phyloP scores from a whole-genome alignment of 805 yeast genomes.

The Saturnispora zaruensis region DNA sequence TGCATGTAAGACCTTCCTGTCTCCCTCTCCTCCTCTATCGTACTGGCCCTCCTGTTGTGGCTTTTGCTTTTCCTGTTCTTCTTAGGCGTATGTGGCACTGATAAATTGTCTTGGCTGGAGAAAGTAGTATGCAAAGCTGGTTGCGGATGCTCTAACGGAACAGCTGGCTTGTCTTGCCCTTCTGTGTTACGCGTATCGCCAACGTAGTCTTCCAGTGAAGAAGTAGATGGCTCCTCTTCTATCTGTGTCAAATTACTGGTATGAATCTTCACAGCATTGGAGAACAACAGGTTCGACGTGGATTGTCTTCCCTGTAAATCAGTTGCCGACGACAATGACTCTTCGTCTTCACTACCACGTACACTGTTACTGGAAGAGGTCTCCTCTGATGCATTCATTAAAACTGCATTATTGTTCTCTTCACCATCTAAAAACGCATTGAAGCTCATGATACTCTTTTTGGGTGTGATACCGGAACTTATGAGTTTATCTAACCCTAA shows the following conservation, averaged over 20 bases:
- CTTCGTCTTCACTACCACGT: background rate
- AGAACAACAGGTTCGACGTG: background rate
- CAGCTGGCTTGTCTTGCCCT: background rate
- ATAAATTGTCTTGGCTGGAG: background rate
- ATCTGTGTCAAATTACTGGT: slow-evolving; percentile 1
- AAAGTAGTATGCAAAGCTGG: background rate
- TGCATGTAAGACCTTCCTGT: slow-evolving; percentile 41
- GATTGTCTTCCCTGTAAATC: background rate
- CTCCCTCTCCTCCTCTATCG: slow-evolving; percentile 52
- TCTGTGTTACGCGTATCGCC: background rate
- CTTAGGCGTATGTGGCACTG: background rate
- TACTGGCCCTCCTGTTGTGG: slow-evolving; percentile 24
- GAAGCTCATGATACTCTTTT: slow-evolving; percentile 11
- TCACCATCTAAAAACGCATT: slow-evolving; percentile 13
- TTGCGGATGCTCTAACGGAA: background rate
- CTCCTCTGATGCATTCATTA: slow-evolving; percentile 7
- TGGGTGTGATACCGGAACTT: slow-evolving; percentile 3
- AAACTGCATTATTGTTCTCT: slow-evolving; percentile 15
- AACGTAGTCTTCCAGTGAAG: background rate
- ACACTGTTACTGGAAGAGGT: background rate
- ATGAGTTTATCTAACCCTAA: slow-evolving; percentile 7
- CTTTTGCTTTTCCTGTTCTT: background rate
- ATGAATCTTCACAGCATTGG: background rate
- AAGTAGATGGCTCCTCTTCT: background rate
- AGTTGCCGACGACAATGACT: background rate